A percentile compares a stretch with the other conserved stretches of the same genome.
These are phyloP conservation scores for Dipteronia sinensis DNA, from an alignment of 345 rosid species.

Conservation along the genomic window DNA sequence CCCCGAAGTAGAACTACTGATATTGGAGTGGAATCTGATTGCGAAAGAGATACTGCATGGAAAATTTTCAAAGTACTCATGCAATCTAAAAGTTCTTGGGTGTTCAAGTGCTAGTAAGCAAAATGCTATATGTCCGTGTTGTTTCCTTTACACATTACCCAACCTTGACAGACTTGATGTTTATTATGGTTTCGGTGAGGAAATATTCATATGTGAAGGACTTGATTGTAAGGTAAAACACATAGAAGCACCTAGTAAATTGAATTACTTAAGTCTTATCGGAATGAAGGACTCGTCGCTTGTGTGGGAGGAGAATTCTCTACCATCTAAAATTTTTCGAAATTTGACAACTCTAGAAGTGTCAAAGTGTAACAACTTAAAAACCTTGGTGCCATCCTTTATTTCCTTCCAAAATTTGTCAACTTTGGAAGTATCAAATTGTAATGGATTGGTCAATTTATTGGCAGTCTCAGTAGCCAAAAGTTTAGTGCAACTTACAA, in stretches of 20 bases:
- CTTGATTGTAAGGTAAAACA: neutral
- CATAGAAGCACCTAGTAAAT: neutral
- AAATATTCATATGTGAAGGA: neutral
- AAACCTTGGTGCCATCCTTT: too few relatives aligned
- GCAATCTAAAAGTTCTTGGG: neutral
- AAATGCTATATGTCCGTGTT: too few relatives aligned
- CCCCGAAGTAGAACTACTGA: neutral
- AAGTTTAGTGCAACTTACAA: conserved; percentile 17
- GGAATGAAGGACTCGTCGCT: too few relatives aligned
- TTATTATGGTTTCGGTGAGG: neutral
- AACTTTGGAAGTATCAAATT: conserved; percentile 1
- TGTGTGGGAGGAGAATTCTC: too few relatives aligned
- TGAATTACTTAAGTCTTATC: neutral
- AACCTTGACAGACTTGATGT: too few relatives aligned
- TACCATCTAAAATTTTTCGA: too few relatives aligned
- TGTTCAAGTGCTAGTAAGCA: neutral
- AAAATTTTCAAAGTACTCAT: neutral
- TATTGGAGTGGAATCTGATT: too few relatives aligned
- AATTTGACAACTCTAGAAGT: too few relatives aligned
- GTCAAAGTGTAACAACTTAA: too few relatives aligned
- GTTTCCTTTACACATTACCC: too few relatives aligned
- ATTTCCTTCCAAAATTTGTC: too few relatives aligned
- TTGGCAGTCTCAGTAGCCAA: conserved; percentile 15
- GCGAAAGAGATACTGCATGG: neutral
- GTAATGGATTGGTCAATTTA: conserved; percentile 22